phyloP scores from a whole-genome alignment of 2,329 filamentous ascomycete genomes.

The Monosporascus ibericus region DNA sequence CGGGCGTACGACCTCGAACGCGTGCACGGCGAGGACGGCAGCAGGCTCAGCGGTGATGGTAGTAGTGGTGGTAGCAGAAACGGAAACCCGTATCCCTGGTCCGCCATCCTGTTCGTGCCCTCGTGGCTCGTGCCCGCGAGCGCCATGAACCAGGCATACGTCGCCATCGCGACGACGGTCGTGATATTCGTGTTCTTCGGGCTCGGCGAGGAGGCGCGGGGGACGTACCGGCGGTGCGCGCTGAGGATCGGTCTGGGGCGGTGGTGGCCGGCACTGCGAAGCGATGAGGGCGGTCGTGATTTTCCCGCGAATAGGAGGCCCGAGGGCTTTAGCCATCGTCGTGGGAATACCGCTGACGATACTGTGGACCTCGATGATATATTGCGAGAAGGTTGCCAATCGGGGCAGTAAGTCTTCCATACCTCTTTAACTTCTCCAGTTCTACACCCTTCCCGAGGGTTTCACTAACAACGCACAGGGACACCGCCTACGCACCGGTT shows the following conservation, averaged over 20 bases:
- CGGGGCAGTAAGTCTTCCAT: background rate
- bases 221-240: constrained; percentile 36
- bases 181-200: constrained; percentile 51
- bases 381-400: background rate
- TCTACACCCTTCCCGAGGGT: too few relatives aligned
- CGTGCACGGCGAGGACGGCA: background rate
- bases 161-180: constrained; percentile 39
- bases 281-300: background rate
- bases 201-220: constrained; percentile 46
- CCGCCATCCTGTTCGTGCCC: constrained; percentile 39
- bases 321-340: background rate
- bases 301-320: background rate
- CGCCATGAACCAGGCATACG: constrained; percentile 41
- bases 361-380: background rate
- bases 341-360: background rate
- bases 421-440: background rate
- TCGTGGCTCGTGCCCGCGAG: constrained; percentile 33
- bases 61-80: constrained; percentile 31
- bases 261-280: constrained; percentile 1
- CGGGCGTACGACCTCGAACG: constrained; percentile 8
- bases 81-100: constrained; percentile 35
- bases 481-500: background rate
- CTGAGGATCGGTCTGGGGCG: constrained; percentile 7
- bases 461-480: background rate
- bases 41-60: background rate